Evolutionary conservation across 169 alveolate genomes (phyloP).

Genomic region (Perkinsus marinus): DNA sequence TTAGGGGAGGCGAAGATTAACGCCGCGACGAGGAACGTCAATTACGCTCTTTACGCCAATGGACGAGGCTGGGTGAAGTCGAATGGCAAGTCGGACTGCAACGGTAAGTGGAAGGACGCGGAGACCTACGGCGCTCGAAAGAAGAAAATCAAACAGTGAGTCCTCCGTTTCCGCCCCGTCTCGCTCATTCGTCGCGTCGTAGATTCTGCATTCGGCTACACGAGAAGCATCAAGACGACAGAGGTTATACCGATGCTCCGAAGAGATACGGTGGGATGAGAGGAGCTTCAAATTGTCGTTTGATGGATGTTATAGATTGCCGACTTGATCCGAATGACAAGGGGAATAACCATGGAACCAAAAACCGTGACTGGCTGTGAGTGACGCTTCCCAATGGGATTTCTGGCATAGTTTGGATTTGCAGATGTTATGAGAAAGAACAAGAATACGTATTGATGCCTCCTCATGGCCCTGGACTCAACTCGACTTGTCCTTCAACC

Average conservation of each 20-base stretch:
- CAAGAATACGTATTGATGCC: not conserved
- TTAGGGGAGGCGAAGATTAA: not conserved
- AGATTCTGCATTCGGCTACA: not conserved
- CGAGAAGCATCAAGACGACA: not conserved
- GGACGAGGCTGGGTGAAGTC: not conserved
- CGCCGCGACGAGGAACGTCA: not conserved
- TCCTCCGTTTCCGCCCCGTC: not conserved
- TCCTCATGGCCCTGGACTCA: not conserved
- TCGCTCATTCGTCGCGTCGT: not conserved
- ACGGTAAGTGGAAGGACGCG: not conserved
- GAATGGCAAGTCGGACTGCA: not conserved
- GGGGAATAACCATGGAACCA: not conserved
- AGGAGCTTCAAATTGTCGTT: not conserved
- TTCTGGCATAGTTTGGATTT: not conserved
- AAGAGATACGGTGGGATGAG: not conserved
- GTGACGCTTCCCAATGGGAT: not conserved
- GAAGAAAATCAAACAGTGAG: not conserved
- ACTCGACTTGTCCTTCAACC: not conserved
- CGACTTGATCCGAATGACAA: not conserved
- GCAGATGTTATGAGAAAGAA: not conserved
- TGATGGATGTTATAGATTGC: not conserved
- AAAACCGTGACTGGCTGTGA: not conserved
- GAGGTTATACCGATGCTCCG: not conserved
- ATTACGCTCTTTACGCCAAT: not conserved
- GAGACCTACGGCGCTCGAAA: not conserved